phyloP scores from a whole-genome alignment of 306 rosid species.

The Quercus cerris region DNA sequence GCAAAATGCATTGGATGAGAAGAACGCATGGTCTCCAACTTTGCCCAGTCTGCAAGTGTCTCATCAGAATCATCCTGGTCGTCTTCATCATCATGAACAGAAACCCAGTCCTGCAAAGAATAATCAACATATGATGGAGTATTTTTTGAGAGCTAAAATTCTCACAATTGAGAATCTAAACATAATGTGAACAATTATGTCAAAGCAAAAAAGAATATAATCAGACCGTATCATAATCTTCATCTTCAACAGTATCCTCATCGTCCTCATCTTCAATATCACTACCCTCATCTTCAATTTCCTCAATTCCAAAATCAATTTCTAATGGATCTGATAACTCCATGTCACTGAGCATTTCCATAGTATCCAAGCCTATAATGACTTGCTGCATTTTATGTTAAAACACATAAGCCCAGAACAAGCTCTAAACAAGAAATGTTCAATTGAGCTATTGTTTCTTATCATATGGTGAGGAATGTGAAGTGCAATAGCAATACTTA shows the following conservation, averaged over 20 bases:
- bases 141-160: neutral
- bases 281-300: constrained; percentile 69
- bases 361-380: constrained; percentile 83
- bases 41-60: constrained; percentile 86
- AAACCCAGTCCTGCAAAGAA: constrained; percentile 84
- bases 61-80: constrained; percentile 58
- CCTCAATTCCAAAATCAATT: constrained; percentile 82
- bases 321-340: constrained; percentile 77
- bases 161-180: constrained; percentile 19
- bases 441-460: neutral
- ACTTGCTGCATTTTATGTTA: constrained; percentile 69
- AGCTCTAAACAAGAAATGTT: neutral
- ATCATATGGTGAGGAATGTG: constrained; percentile 6
- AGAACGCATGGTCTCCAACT: constrained; percentile 76
- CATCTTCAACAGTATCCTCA: constrained; percentile 40
- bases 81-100: constrained; percentile 71
- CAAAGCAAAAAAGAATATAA: constrained; percentile 3
- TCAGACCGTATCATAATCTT: constrained; percentile 71
- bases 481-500: neutral
- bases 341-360: constrained; percentile 82
- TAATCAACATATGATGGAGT: constrained; percentile 23
- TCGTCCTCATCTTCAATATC: constrained; percentile 47
- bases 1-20: constrained; percentile 96
- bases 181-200: constrained; percentile 4
- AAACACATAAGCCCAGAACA: constrained; percentile 18